Conservation (phyloP, 257 asterid species). For the Buddleja alternifolia region DNA sequence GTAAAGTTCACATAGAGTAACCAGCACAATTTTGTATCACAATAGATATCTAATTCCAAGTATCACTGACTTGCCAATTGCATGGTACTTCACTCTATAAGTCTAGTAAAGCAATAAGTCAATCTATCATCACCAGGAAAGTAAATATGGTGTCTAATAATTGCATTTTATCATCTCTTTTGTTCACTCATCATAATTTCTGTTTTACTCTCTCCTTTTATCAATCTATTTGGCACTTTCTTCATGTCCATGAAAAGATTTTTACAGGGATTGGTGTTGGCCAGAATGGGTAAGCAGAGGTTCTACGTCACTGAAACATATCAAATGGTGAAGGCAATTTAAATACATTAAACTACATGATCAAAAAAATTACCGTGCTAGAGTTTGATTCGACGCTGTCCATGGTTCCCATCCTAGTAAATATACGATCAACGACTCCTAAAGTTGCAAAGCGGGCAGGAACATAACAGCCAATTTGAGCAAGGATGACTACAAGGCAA, state of each 20-base stretch:
- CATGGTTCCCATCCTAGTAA: constrained; percentile 97
- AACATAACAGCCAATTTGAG: constrained; percentile 96
- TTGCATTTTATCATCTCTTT: not conserved
- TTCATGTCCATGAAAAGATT: constrained; percentile 12
- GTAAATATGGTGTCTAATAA: not conserved
- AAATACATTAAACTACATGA: constrained; percentile 13
- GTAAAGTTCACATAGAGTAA: not conserved
- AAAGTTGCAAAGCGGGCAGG: constrained; percentile 91
- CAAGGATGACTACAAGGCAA: constrained; percentile 87
- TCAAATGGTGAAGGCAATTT: constrained; percentile 16
- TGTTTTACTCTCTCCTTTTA: not conserved
- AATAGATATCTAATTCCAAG: not conserved
- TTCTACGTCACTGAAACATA: constrained; percentile 14
- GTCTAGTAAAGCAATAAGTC: not conserved
- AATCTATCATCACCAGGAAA: not conserved
- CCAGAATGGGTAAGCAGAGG: not conserved
- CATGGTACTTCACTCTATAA: not conserved
- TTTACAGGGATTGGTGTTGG: constrained; percentile 8
- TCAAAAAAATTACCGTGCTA: constrained; percentile 68
- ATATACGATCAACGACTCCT: constrained; percentile 89
- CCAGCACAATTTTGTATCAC: not conserved
- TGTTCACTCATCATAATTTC: not conserved
- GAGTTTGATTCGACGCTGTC: constrained; percentile 94
- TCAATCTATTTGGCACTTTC: not conserved
- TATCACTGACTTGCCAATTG: constrained; percentile 1